Evolutionary conservation across 73 alveolate genomes (phyloP), one percentile per base, ranked within the genome.

Genomic region (Uronychia binucleata): DNA sequence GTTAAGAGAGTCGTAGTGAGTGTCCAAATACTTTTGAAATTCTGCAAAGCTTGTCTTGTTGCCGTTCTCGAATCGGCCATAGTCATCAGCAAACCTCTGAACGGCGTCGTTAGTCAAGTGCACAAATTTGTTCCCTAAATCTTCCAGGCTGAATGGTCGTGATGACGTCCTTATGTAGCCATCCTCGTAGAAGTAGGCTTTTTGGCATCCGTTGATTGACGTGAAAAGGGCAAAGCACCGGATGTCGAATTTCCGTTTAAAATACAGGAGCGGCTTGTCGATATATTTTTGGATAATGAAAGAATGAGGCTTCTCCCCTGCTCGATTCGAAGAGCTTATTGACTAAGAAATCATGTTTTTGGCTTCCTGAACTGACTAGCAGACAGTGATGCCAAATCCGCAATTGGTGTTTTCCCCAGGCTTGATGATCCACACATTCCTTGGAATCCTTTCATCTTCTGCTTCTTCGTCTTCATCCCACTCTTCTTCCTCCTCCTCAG

Each of bases 21-120:
- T 57, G 59, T 93, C 90, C 58, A 94, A 84, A 84, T 88, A 95
- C 57, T 89, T 58, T 82, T 95, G 96, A 83, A 95, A 95, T 35
- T 95, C 97, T 59, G 75, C 81, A 83, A 90, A 93, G 25, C 96
- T 89, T 5, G 93, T 79, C 85, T 95, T 95, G 80, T 95, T 95
- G 14, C 97, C 97, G 8, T 86, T 75, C 82, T 95, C 98, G 86
- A 85, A 93, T 87, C 93, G 93, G n/a, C 95, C 94, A 83, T 93
- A 95, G 85, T 95, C 95, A 33, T 95, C 91, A 78, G 91, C 57
- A 46, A 90, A 82, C 89, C 93, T 95, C 89, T 96, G 94, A 19
- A 96, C 88, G 26, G 99, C 97, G 88, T 96, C 97, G 88, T 96
- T 96, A 8, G 99, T 96, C 57, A 96, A 85, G 88, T 96, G 99